Conservation (phyloP, 257 asterid species). For the Echites panduratus region DNA sequence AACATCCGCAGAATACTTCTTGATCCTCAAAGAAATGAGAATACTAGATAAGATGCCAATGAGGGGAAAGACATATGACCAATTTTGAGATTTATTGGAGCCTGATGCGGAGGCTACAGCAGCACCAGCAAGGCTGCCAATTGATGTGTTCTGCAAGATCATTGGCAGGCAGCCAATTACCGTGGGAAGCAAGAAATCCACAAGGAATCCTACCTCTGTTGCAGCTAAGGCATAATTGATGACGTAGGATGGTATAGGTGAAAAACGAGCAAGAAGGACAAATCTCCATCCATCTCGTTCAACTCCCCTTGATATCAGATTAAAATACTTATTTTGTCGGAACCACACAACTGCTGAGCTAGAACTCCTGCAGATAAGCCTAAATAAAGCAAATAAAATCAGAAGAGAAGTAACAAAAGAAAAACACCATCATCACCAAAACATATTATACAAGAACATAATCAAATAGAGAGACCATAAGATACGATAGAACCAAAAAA, state of each 20-base stretch:
- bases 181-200: constrained; percentile 87
- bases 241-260: constrained; percentile 90
- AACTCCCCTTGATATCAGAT: constrained; percentile 68
- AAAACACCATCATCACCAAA: neutral
- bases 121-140: constrained; percentile 94
- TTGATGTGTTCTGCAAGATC: constrained; percentile 93
- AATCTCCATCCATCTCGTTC: constrained; percentile 91
- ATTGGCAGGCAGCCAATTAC: constrained; percentile 87
- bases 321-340: constrained; percentile 66
- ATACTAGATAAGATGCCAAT: constrained; percentile 79
- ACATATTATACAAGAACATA: neutral
- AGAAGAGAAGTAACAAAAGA: neutral
- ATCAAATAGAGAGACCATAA: neutral
- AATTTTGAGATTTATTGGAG: constrained; percentile 39
- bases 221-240: constrained; percentile 93
- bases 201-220: constrained; percentile 56
- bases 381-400: constrained; percentile 17
- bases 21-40: constrained; percentile 77
- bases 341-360: constrained; percentile 63
- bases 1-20: constrained; percentile 59
- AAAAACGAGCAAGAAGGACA: constrained; percentile 92
- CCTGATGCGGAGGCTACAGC: constrained; percentile 82
- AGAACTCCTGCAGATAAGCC: constrained; percentile 56
- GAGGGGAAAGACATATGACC: constrained; percentile 75
- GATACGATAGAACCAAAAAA: neutral